Percentiles rank a stretch among this genome's conserved stretches.
These are phyloP conservation scores for Ilex aquifolium DNA, from an alignment of 257 asterid genomes.

Conservation along the genomic window DNA sequence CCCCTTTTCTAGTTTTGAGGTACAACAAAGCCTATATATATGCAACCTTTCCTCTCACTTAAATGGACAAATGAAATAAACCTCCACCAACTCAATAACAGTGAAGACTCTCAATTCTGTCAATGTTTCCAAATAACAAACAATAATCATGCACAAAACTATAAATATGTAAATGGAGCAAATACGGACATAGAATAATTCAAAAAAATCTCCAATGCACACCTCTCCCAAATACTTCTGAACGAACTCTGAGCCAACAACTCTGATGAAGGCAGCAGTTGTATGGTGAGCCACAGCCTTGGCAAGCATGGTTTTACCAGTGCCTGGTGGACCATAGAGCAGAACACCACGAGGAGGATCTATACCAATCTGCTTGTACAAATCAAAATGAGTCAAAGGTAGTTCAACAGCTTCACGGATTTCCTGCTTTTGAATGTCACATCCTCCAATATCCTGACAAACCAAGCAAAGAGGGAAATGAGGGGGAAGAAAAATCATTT, in stretches of 20 bases:
- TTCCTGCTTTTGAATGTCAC: constrained; percentile 5
- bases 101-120: too few relatives aligned
- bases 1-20: too few relatives aligned
- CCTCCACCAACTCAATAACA: too few relatives aligned
- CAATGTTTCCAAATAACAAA: too few relatives aligned
- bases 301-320: constrained; percentile 4
- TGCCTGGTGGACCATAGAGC: constrained; percentile 1
- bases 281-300: constrained; percentile 2
- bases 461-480: too few relatives aligned
- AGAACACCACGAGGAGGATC: constrained; percentile 3
- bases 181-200: too few relatives aligned
- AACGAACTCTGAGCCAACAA: neutral
- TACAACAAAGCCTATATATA: too few relatives aligned
- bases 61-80: too few relatives aligned
- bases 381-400: neutral
- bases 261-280: neutral
- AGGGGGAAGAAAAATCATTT: too few relatives aligned
- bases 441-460: constrained; percentile 1
- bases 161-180: too few relatives aligned
- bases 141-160: too few relatives aligned
- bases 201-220: neutral
- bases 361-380: constrained; percentile 4
- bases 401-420: constrained; percentile 1
- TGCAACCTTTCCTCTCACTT: too few relatives aligned
- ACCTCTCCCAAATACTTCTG: constrained; percentile 4